These are phyloP conservation scores for Schizothecium vesticola DNA, from an alignment of 495 filamentous ascomycete genomes.

Conservation along the genomic window DNA sequence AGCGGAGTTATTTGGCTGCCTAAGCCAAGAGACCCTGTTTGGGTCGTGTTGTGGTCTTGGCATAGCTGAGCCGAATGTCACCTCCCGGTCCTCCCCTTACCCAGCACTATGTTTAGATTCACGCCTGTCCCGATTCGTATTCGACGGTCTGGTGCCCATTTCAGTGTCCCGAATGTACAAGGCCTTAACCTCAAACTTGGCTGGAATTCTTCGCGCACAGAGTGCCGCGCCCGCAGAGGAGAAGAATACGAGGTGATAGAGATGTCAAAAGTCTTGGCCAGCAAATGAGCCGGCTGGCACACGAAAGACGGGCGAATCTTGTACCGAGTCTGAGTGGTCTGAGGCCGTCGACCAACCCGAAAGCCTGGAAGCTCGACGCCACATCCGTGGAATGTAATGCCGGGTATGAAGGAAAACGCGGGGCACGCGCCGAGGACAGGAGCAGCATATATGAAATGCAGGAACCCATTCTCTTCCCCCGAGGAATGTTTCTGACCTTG, in stretches of 20 bases:
- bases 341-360: not conserved
- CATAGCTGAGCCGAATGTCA: not conserved
- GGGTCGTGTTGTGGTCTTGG: not conserved
- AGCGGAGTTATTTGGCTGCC: not conserved
- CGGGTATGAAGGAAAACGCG: not conserved
- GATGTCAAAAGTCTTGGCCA: not conserved
- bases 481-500: not conserved
- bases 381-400: not conserved
- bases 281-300: not conserved
- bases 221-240: not conserved
- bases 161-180: not conserved
- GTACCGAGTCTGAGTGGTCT: not conserved
- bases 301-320: not conserved
- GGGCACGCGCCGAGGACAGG: not conserved
- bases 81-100: not conserved
- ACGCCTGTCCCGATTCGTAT: not conserved
- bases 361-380: not conserved
- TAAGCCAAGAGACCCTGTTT: not conserved
- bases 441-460: constrained; percentile 7
- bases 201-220: not conserved
- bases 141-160: not conserved
- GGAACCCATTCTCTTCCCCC: not conserved
- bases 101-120: not conserved
- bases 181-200: not conserved
- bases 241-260: not conserved